These are phyloP conservation scores for Graphiopsis chlorocephala DNA, from an alignment of 2,329 filamentous ascomycete genomes.

Conservation along the genomic window DNA sequence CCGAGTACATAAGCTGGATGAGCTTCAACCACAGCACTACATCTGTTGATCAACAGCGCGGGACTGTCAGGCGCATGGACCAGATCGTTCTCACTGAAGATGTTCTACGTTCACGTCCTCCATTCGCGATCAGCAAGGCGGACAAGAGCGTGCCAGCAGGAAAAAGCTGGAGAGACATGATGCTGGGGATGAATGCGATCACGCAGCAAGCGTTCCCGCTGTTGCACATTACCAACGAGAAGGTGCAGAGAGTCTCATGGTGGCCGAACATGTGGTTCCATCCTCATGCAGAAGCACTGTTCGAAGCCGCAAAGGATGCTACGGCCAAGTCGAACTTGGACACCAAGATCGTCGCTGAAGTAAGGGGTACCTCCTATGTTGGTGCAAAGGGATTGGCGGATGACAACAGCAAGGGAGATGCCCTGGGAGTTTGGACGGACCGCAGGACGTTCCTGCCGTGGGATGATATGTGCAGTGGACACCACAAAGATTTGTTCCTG, in stretches of 20 bases:
- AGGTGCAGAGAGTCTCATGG: constrained; percentile 22
- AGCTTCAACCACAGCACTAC: constrained; percentile 23
- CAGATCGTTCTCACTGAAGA: constrained; percentile 19
- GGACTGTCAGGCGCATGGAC: constrained; percentile 17
- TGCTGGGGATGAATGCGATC: constrained; percentile 24
- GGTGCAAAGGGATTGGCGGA: neutral
- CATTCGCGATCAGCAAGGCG: constrained; percentile 14
- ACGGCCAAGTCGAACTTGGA: constrained; percentile 11
- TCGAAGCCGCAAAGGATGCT: constrained; percentile 19
- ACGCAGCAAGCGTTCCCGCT: constrained; percentile 21
- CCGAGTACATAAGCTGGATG: constrained; percentile 24
- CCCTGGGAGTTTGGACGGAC: constrained; percentile 22
- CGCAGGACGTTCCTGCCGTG: constrained; percentile 21
- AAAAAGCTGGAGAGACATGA: constrained; percentile 20
- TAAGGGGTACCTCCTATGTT: neutral
- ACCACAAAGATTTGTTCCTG: constrained; percentile 19
- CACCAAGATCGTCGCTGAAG: neutral
- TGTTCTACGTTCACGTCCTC: constrained; percentile 17
- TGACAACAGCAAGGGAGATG: constrained; percentile 9
- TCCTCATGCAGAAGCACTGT: constrained; percentile 18
- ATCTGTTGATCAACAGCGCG: neutral
- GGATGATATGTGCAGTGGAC: constrained; percentile 20
- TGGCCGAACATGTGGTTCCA: constrained; percentile 29
- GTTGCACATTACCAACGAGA: constrained; percentile 26
- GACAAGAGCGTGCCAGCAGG: neutral